Evolutionary conservation across 345 rosid species (phyloP).

Genomic region (Hibiscus trionum): DNA sequence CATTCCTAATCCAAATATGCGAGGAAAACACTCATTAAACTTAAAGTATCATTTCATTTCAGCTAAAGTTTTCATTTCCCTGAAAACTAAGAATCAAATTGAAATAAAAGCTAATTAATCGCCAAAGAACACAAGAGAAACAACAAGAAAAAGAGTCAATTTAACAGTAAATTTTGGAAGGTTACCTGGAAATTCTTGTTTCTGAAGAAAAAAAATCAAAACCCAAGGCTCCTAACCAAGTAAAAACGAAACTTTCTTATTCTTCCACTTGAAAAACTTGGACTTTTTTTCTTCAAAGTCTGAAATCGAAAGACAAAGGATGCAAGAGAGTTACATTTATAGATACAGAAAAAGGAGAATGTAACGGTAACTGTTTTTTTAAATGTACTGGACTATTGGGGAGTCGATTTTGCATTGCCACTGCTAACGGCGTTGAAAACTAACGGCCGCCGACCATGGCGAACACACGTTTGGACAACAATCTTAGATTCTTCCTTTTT

Average conservation of each 20-base stretch:
- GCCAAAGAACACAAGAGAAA: background rate
- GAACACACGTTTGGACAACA: conserved; percentile 9
- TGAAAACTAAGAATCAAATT: background rate
- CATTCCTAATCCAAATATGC: too few species aligned
- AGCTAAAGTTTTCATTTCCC: background rate
- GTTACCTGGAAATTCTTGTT: conserved; percentile 9
- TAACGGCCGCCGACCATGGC: conserved; percentile 10
- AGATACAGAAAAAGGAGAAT: background rate
- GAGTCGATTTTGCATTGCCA: background rate
- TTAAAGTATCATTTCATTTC: background rate
- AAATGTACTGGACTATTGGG: background rate
- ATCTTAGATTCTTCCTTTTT: background rate
- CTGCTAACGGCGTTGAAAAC: conserved; percentile 8
- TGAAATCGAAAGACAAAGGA: background rate
- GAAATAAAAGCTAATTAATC: background rate
- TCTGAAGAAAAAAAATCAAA: background rate
- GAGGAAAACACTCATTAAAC: background rate
- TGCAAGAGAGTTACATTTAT: background rate
- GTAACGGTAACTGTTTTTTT: background rate
- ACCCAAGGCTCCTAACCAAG: background rate
- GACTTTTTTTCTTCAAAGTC: background rate
- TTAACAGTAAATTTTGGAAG: background rate
- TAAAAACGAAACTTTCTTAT: background rate
- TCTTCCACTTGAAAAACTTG: background rate
- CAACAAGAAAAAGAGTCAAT: background rate